These are phyloP conservation scores for Colletotrichum karsti DNA, from an alignment of 2,329 filamentous ascomycete species.

Conservation along the genomic window DNA sequence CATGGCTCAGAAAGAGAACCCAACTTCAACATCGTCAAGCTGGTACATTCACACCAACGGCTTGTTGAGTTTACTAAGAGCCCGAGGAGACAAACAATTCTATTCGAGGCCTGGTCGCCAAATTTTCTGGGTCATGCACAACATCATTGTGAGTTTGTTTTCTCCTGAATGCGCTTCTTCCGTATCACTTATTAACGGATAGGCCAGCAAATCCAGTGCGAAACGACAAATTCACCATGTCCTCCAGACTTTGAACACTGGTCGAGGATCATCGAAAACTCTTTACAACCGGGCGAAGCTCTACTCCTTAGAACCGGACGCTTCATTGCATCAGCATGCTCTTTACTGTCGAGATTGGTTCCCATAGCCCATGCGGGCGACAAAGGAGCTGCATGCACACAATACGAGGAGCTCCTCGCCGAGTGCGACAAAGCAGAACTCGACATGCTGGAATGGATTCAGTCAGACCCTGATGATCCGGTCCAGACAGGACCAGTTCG, in stretches of 20 bases:
- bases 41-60: slow-evolving; percentile 48
- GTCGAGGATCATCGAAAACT: slow-evolving; percentile 38
- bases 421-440: slow-evolving; percentile 38
- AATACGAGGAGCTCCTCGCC: slow-evolving; percentile 27
- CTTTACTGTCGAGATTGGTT: slow-evolving; percentile 9
- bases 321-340: slow-evolving; percentile 12
- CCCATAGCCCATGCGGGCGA: neutral
- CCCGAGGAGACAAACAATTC: slow-evolving; percentile 39
- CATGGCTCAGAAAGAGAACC: neutral
- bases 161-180: too few species aligned
- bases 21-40: neutral
- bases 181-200: neutral
- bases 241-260: slow-evolving; percentile 46
- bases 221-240: slow-evolving; percentile 40
- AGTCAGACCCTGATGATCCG: slow-evolving; percentile 35
- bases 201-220: slow-evolving; percentile 46
- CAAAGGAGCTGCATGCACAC: neutral
- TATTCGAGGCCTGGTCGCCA: slow-evolving; percentile 34
- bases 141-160: slow-evolving; percentile 45
- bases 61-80: slow-evolving; percentile 45
- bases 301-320: neutral
- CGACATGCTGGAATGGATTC: slow-evolving; percentile 36
- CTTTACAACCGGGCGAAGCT: slow-evolving; percentile 17
- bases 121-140: slow-evolving; percentile 48
- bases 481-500: slow-evolving; percentile 23